phyloP scores from a whole-genome alignment of 1,284 basidiomycete genomes.

The Microbotryum scabiosae region DNA sequence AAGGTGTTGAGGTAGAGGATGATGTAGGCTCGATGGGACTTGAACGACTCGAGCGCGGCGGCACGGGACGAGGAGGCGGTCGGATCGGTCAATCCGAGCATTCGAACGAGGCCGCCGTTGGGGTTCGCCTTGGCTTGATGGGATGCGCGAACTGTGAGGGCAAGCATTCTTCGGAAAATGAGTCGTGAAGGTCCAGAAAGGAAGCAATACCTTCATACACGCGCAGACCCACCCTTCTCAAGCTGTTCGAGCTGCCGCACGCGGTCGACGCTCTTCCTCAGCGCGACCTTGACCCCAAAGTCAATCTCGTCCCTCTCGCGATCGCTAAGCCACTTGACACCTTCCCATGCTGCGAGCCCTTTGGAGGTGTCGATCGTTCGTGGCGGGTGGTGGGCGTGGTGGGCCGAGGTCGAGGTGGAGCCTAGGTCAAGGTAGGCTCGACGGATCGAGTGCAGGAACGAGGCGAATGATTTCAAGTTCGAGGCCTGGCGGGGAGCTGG shows the following conservation, averaged over 20 bases:
- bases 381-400: slow-evolving; percentile 47
- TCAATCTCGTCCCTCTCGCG: slow-evolving; percentile 85
- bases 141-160: slow-evolving; percentile 27
- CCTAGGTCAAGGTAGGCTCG: slow-evolving; percentile 65
- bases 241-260: slow-evolving; percentile 74
- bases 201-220: not conserved
- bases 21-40: slow-evolving; percentile 71
- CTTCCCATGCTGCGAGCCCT: slow-evolving; percentile 49
- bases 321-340: slow-evolving; percentile 64
- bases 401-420: slow-evolving; percentile 41
- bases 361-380: slow-evolving; percentile 52
- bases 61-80: slow-evolving; percentile 56
- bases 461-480: slow-evolving; percentile 52
- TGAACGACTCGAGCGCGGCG: slow-evolving; percentile 54
- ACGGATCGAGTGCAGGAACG: slow-evolving; percentile 60
- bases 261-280: slow-evolving; percentile 70
- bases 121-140: slow-evolving; percentile 21
- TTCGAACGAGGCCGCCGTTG: slow-evolving; percentile 1
- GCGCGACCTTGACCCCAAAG: slow-evolving; percentile 70
- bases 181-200: no score
- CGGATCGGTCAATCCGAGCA: slow-evolving; percentile 52
- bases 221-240: slow-evolving; percentile 62
- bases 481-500: slow-evolving; percentile 11
- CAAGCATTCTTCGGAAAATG: slow-evolving; percentile 14
- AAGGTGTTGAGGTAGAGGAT: slow-evolving; percentile 75